Evolutionary conservation across 2,329 filamentous ascomycete genomes (phyloP).

Genomic region (Colletotrichum filicis): DNA sequence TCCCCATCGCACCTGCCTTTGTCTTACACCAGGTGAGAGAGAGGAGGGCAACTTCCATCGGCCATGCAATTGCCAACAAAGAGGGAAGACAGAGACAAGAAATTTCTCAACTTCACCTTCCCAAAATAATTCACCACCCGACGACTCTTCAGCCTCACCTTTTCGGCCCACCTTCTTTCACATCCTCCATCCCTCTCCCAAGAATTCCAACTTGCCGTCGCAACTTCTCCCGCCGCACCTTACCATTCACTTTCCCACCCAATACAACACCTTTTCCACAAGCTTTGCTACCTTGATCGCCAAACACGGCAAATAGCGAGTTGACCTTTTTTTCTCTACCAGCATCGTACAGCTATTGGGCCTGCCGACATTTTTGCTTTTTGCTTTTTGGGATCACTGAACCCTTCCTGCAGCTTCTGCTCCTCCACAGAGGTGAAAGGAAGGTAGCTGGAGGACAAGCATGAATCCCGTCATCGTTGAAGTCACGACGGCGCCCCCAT

Average conservation of each 20-base stretch:
- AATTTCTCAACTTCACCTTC: not conserved
- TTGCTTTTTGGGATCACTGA: not conserved
- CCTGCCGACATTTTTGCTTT: too few species aligned
- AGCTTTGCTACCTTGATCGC: not conserved
- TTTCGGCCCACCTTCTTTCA: not conserved
- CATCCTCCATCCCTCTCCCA: too few species aligned
- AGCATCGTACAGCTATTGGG: too few species aligned
- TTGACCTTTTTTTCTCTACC: too few species aligned
- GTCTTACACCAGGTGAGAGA: not conserved
- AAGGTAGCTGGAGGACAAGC: rapidly evolving
- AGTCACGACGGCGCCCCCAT: too few species aligned
- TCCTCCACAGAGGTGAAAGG: not conserved
- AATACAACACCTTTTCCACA: not conserved
- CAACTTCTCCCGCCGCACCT: too few species aligned
- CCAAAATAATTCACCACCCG: not conserved
- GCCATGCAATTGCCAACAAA: not conserved
- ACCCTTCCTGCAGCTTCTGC: too few species aligned
- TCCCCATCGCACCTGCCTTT: not conserved
- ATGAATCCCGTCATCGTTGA: not conserved
- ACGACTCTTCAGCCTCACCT: not conserved
- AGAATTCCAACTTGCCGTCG: too few species aligned
- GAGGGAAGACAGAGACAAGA: not conserved
- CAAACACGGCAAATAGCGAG: not conserved
- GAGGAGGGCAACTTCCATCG: too few species aligned
- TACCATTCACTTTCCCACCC: not conserved